phyloP scores from a whole-genome alignment of 2,329 filamentous ascomycete genomes.

The Fusarium circinatum region DNA sequence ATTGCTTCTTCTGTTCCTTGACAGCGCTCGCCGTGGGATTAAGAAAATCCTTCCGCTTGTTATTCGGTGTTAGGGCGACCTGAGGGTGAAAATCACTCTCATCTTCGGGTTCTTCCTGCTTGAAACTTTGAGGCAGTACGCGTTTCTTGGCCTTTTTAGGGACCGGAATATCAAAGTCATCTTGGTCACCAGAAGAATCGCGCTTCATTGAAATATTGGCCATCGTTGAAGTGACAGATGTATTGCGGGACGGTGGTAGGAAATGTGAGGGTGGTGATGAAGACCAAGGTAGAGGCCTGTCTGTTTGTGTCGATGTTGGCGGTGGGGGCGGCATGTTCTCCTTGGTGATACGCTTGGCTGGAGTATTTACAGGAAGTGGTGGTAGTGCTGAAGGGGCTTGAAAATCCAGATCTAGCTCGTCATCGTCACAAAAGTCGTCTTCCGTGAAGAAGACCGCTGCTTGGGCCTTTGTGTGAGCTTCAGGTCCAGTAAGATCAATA shows the following conservation, averaged over 20 bases:
- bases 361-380: constrained; percentile 40
- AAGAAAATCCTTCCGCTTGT: constrained; percentile 41
- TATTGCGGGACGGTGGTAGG: constrained; percentile 48
- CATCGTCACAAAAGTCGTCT: constrained; percentile 88
- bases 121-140: constrained; percentile 66
- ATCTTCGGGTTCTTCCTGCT: constrained; percentile 46
- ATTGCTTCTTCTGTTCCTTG: constrained; percentile 78
- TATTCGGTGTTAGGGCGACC: constrained; percentile 40
- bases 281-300: constrained; percentile 73
- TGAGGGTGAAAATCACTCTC: constrained; percentile 45
- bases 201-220: constrained; percentile 54
- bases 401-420: constrained; percentile 76
- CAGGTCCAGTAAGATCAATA: constrained; percentile 50
- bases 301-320: constrained; percentile 43
- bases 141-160: constrained; percentile 67
- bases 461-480: constrained; percentile 42
- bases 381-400: constrained; percentile 67
- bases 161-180: constrained; percentile 37
- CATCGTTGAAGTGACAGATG: constrained; percentile 30
- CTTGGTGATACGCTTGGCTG: constrained; percentile 35
- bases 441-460: constrained; percentile 72
- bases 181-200: constrained; percentile 49
- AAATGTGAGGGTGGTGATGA: constrained; percentile 67
- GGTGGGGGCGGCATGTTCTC: constrained; percentile 44
- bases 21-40: constrained; percentile 42